A percentile compares a stretch with the other conserved stretches of the same genome.
Conservation (phyloP, 768 basidiomycete species). For the Lentinula edodes region DNA sequence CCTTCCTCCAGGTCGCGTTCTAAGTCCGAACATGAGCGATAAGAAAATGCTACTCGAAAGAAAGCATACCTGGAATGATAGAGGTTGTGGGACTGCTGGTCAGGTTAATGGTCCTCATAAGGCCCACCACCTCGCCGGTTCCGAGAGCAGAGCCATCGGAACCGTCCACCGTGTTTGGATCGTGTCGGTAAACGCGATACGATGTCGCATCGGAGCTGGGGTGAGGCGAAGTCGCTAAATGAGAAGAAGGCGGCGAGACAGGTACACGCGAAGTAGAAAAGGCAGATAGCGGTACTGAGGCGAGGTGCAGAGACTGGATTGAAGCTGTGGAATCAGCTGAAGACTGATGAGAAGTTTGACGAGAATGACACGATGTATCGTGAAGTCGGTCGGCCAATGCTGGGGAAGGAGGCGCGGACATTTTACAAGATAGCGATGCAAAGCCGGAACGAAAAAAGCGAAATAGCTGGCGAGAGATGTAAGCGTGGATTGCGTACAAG, state of each 20-base stretch:
- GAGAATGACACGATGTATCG: constrained; percentile 1
- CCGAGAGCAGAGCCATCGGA: background rate
- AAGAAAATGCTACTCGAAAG: background rate
- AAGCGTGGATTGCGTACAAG: constrained; percentile 4
- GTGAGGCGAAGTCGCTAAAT: background rate
- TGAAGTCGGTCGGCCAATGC: background rate
- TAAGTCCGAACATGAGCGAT: background rate
- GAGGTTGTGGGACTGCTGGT: constrained; percentile 1
- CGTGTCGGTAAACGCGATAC: background rate
- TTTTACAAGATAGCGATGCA: constrained; percentile 9
- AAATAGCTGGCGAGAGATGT: constrained; percentile 1
- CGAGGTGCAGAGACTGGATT: constrained; percentile 8
- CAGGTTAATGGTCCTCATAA: constrained; percentile 1
- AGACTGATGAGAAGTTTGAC: background rate
- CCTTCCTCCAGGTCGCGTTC: constrained; percentile 3
- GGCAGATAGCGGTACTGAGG: constrained; percentile 4
- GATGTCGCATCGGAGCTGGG: background rate
- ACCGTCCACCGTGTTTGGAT: background rate
- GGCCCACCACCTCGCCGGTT: background rate
- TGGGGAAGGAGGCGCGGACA: constrained; percentile 9
- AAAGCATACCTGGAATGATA: background rate
- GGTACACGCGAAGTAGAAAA: background rate
- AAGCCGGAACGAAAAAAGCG: constrained; percentile 2
- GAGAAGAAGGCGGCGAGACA: background rate
- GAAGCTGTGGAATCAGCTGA: constrained; percentile 6